Percentiles rank a stretch among this genome's conserved stretches.
These are phyloP conservation scores for Xylariaceae sp. DNA, from an alignment of 2,329 filamentous ascomycete species.

Conservation along the genomic window DNA sequence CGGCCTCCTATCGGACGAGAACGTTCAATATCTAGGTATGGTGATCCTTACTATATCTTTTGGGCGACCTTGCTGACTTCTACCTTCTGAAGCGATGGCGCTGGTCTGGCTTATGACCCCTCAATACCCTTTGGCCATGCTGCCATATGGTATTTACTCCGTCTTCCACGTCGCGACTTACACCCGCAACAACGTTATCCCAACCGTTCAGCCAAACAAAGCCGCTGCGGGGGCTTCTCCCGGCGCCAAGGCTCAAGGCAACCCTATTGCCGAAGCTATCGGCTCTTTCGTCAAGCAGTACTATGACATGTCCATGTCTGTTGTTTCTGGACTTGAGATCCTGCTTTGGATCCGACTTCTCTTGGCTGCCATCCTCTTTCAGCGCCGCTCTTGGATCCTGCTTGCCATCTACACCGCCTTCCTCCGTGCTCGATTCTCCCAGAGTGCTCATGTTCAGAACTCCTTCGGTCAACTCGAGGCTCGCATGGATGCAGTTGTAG, in stretches of 20 bases:
- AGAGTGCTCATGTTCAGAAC: conserved; percentile 90
- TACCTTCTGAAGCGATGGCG: conserved; percentile 61
- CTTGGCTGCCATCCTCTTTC: conserved; percentile 78
- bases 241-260: conserved; percentile 51
- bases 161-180: conserved; percentile 98
- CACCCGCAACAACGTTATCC: conserved; percentile 87
- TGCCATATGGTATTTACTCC: conserved; percentile 95
- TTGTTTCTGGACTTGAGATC: conserved; percentile 87
- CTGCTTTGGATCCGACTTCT: conserved; percentile 79
- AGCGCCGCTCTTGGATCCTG: conserved; percentile 86
- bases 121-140: conserved; percentile 83
- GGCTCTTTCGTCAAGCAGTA: conserved; percentile 95
- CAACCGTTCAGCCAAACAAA: conserved; percentile 70
- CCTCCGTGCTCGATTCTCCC: conserved; percentile 81
- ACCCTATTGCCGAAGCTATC: conserved; percentile 74
- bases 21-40: conserved; percentile 94
- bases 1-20: conserved; percentile 79
- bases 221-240: conserved; percentile 52
- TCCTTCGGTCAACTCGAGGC: conserved; percentile 69
- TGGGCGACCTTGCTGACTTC: neutral
- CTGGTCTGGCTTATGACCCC: conserved; percentile 91
- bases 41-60: conserved; percentile 11
- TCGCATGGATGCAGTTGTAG: conserved; percentile 74
- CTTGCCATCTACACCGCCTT: conserved; percentile 84
- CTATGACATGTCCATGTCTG: conserved; percentile 92